Percentiles rank a stretch among this genome's conserved stretches.
Conservation (phyloP, 2,329 filamentous ascomycete genomes). For the Ophiostoma sp. region DNA sequence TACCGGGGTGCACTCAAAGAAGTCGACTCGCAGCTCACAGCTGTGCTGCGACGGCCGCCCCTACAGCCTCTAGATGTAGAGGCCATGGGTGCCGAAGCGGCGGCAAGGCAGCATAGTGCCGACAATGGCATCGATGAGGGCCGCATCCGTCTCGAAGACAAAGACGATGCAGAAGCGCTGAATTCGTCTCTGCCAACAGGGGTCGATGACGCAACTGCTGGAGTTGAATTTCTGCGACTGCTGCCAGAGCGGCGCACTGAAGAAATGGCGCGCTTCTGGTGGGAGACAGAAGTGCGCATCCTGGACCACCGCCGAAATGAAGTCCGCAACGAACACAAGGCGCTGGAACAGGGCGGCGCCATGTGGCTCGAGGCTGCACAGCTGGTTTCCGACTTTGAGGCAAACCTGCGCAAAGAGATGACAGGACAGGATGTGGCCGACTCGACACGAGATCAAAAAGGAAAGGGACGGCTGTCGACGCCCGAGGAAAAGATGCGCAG, state of each 20-base stretch:
- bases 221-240: slow-evolving; percentile 54
- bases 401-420: slow-evolving; percentile 54
- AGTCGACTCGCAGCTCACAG: slow-evolving; percentile 57
- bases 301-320: slow-evolving; percentile 51
- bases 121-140: not conserved
- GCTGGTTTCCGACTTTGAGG: slow-evolving; percentile 60
- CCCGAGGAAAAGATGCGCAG: slow-evolving; percentile 29
- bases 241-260: slow-evolving; percentile 61
- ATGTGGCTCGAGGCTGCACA: slow-evolving; percentile 61
- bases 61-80: slow-evolving; percentile 49
- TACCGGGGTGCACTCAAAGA: slow-evolving; percentile 63
- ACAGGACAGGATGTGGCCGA: slow-evolving; percentile 26
- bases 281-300: slow-evolving; percentile 56
- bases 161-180: not conserved
- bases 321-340: slow-evolving; percentile 57
- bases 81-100: slow-evolving; percentile 33
- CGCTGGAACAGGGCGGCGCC: slow-evolving; percentile 60
- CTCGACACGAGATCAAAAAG: slow-evolving; percentile 30
- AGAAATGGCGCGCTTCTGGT: slow-evolving; percentile 67
- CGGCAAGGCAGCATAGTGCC: slow-evolving; percentile 12
- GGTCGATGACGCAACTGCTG: slow-evolving; percentile 36
- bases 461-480: slow-evolving; percentile 19
- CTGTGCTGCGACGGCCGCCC: slow-evolving; percentile 55
- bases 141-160: slow-evolving; percentile 8
- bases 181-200: slow-evolving; percentile 27